Conservation (phyloP, 1,284 basidiomycete species). For the Cryptococcus floricola region DNA sequence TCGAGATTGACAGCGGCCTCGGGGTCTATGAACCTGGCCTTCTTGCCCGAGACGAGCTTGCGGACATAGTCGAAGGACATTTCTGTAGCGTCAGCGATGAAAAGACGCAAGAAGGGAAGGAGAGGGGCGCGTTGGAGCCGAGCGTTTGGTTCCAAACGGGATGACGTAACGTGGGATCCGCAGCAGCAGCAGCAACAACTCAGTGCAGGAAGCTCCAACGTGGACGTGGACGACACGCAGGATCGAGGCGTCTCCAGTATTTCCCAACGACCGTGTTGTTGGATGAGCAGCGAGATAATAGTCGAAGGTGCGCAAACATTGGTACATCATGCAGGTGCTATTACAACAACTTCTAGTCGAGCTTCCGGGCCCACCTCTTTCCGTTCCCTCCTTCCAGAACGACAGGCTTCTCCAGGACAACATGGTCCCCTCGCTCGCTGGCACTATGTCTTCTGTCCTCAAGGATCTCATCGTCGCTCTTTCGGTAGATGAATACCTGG, state of each 20-base stretch:
- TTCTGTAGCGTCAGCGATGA: not conserved
- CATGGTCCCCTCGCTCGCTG: constrained; percentile 23
- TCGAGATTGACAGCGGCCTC: constrained; percentile 70
- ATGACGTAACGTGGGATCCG: no score
- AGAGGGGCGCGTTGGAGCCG: not conserved
- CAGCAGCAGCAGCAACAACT: constrained; percentile 55
- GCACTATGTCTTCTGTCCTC: constrained; percentile 10
- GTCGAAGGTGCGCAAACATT: no score
- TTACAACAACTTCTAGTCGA: constrained; percentile 18
- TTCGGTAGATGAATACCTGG: constrained; percentile 82
- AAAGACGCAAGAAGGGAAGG: not conserved
- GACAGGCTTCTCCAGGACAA: constrained; percentile 8
- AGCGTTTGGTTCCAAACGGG: not conserved
- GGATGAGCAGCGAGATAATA: no score
- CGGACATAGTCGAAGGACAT: constrained; percentile 43
- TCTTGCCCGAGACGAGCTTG: constrained; percentile 56
- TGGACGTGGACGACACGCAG: no score
- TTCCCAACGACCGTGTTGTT: no score
- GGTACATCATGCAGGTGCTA: no score
- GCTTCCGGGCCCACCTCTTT: constrained; percentile 26
- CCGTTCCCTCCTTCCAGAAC: constrained; percentile 7
- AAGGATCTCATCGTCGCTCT: constrained; percentile 49
- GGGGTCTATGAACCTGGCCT: constrained; percentile 70
- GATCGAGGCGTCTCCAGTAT: no score
- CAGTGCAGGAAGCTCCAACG: no score